Base-by-base conservation (phyloP, 148 eudicot genomes). In the Silene latifolia region DNA sequence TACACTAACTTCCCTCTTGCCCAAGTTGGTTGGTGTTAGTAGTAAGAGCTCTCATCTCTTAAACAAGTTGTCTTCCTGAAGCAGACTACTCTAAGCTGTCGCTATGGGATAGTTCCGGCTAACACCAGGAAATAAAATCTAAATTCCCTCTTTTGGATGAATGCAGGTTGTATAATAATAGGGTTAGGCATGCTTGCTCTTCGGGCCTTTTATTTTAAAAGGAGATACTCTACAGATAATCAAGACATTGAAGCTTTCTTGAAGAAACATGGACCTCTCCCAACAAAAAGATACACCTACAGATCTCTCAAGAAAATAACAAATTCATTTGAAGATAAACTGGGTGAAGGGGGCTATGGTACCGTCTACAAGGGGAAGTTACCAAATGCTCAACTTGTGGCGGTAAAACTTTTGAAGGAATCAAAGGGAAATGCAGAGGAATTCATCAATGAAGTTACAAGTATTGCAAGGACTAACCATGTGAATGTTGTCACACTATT, bases 341-440 rank as follows among this genome's bases (percentile, higher is more conserved):
- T 93, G 2, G 96, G 98, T 13, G 93, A 89, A 69, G 98, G 98
- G 19, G 93, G 98, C 61, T 89, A 85, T 76, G 93, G 98, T 11
- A 73, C 76, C 4, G 98, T 93, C 11, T 93, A 89, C 80, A 82
- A 89, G 67, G 97, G 97, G 42, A 74, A 56, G 77, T 90, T 90
- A 32, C 78, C 68, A 3, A 88, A 92, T 78, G 90, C 89, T 4
- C 83, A 86, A 12, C 74, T 56, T 10, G 90, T 92, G 58, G 98
- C 98, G 20, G 96, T 92, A 5, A 92, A 92, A 67, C 79, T 93
- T n/a, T 69, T 90, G 19, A 73, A 73, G 58, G 74, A 66, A 14
- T n/a, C 73, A 13, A 15, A 51, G 5, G 42, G 19, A 51, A 18
- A 61, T 6, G 78, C 70, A 18, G 61, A 42, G 3, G 78, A 79